These are phyloP conservation scores for Eimeria praecox DNA, from an alignment of 169 alveolate genomes.

Conservation along the genomic window DNA sequence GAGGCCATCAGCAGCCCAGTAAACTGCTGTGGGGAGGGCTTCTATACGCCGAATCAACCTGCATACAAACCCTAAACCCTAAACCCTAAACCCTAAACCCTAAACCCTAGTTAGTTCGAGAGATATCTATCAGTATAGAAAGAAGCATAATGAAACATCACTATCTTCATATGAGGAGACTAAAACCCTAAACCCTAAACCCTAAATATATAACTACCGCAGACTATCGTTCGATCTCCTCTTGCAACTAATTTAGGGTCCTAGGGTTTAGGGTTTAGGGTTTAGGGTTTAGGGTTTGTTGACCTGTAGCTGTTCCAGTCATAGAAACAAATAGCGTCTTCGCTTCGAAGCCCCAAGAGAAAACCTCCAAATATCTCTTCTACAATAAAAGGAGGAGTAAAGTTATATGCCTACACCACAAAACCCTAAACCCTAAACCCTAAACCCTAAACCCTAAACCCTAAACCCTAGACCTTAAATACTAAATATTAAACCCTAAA, in stretches of 20 bases:
- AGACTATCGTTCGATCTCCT: too few relatives aligned
- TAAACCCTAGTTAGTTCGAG: constrained; percentile 69
- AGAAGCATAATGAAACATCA: too few relatives aligned
- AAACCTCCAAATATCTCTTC: constrained; percentile 95
- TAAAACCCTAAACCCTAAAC: constrained; percentile 59
- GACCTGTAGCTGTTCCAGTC: constrained; percentile 95
- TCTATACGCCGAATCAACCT: constrained; percentile 88
- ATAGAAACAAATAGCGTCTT: constrained; percentile 94
- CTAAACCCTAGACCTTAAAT: constrained; percentile 12
- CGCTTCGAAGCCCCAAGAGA: constrained; percentile 87
- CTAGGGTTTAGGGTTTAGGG: neutral
- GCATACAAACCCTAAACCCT: constrained; percentile 45
- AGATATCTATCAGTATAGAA: too few relatives aligned
- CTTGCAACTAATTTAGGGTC: too few relatives aligned
- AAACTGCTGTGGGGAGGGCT: constrained; percentile 65
- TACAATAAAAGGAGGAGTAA: constrained; percentile 92
- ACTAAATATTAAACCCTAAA: too few relatives aligned
- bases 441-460: constrained; percentile 34
- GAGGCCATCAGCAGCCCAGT: constrained; percentile 55
- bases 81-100: neutral
- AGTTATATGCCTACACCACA: constrained; percentile 88
- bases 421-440: constrained; percentile 77
- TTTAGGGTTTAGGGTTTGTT: neutral
- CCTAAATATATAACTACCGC: neutral
- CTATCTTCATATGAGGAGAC: too few relatives aligned